Evolutionary conservation across 768 basidiomycete genomes (phyloP).

Genomic region (Brasilioporus rufonigricans): DNA sequence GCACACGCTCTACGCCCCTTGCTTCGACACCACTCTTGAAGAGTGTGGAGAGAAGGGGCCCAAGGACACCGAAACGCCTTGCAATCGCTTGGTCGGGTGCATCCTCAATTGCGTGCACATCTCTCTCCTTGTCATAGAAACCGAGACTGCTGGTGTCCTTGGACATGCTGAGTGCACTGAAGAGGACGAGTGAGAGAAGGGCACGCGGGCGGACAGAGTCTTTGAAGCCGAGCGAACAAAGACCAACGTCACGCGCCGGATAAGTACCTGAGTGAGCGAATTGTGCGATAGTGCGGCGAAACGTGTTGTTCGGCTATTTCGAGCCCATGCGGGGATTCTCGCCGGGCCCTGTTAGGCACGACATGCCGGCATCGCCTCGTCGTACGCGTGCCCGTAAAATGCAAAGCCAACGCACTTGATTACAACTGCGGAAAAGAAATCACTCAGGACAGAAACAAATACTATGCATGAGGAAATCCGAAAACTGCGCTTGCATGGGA

Average conservation of each 20-base stretch:
- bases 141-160: background rate
- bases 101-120: slow-evolving; percentile 16
- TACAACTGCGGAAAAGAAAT: too few species aligned
- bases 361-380: too few species aligned
- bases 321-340: too few species aligned
- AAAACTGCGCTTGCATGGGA: too few species aligned
- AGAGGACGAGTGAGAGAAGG: background rate
- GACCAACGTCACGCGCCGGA: background rate
- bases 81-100: slow-evolving; percentile 29
- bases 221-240: background rate
- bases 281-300: background rate
- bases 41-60: slow-evolving; percentile 35
- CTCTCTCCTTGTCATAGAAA: slow-evolving; percentile 23
- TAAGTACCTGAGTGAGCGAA: background rate
- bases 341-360: too few species aligned
- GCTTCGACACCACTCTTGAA: slow-evolving; percentile 53
- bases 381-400: too few species aligned
- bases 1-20: slow-evolving; percentile 52
- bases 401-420: too few species aligned
- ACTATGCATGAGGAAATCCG: too few species aligned
- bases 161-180: slow-evolving; percentile 3
- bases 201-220: background rate
- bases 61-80: slow-evolving; percentile 30
- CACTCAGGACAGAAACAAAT: too few species aligned
- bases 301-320: too few species aligned